These are phyloP conservation scores for Stagonosporopsis tanaceti DNA, from an alignment of 2,329 filamentous ascomycete species.

Conservation along the genomic window DNA sequence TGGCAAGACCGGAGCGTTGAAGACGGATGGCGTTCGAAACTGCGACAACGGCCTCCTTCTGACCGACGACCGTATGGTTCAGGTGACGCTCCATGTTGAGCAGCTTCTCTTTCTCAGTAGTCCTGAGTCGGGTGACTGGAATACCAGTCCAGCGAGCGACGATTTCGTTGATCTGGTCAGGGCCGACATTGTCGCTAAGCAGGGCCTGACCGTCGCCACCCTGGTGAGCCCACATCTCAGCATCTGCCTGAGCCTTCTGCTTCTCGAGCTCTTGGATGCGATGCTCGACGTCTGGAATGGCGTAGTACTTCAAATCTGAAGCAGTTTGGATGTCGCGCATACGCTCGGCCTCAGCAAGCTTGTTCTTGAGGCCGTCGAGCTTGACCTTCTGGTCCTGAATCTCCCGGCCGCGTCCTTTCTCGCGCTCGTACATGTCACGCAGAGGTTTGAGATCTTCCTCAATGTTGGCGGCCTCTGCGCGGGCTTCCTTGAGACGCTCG, in stretches of 20 bases:
- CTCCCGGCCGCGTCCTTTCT: conserved; percentile 88
- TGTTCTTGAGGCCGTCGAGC: conserved; percentile 88
- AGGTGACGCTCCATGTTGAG: conserved; percentile 94
- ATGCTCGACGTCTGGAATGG: conserved; percentile 88
- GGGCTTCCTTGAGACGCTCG: conserved; percentile 79
- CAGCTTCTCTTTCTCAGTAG: conserved; percentile 97
- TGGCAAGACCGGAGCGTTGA: conserved; percentile 90
- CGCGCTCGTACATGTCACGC: conserved; percentile 92
- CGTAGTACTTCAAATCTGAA: conserved; percentile 95
- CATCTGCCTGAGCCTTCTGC: conserved; percentile 81
- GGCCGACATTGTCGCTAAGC: conserved; percentile 91
- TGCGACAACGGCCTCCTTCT: conserved; percentile 89
- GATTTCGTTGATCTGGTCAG: conserved; percentile 99
- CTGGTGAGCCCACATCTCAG: conserved; percentile 62
- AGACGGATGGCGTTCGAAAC: conserved; percentile 96
- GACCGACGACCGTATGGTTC: conserved; percentile 84
- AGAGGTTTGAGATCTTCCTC: conserved; percentile 91
- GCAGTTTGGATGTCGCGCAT: conserved; percentile 84
- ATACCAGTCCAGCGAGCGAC: conserved; percentile 98
- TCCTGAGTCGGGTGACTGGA: conserved; percentile 90
- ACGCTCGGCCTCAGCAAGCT: conserved; percentile 91
- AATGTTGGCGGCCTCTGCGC: conserved; percentile 90
- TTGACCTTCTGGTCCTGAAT: conserved; percentile 96
- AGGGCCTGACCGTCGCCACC: conserved; percentile 71
- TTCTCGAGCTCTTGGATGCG: conserved; percentile 83